Percentiles rank a stretch among this genome's conserved stretches.
Evolutionary conservation across 495 filamentous ascomycete genomes (phyloP).

Genomic region (Bacidia rubella): DNA sequence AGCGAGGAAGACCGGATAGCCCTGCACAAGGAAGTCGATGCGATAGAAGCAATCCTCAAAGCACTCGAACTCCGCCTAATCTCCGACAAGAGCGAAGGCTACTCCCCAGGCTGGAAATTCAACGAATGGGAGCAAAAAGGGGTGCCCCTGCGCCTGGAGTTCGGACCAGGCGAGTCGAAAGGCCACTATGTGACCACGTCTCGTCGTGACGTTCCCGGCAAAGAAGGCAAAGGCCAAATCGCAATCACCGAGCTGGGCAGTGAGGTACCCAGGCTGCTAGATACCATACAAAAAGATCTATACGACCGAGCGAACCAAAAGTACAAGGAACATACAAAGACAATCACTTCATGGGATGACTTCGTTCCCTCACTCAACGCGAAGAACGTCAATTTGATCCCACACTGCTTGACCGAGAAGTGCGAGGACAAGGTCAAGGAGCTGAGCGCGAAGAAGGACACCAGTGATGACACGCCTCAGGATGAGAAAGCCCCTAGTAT

Average conservation of each 20-base stretch:
- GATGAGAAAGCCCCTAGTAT: constrained; percentile 77
- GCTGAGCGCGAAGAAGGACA: constrained; percentile 56
- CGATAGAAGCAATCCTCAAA: constrained; percentile 48
- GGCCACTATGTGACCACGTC: constrained; percentile 71
- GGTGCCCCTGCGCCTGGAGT: constrained; percentile 84
- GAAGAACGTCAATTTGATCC: constrained; percentile 85
- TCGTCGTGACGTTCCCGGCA: constrained; percentile 62
- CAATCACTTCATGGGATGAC: constrained; percentile 76
- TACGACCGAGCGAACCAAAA: constrained; percentile 67
- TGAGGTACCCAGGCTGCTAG: constrained; percentile 64
- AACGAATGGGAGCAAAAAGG: constrained; percentile 95
- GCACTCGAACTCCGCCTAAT: constrained; percentile 55
- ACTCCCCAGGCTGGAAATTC: constrained; percentile 94
- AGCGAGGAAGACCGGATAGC: constrained; percentile 59
- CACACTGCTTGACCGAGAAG: constrained; percentile 63
- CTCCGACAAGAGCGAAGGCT: constrained; percentile 67
- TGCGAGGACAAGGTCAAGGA: constrained; percentile 96
- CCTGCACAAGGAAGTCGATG: constrained; percentile 57
- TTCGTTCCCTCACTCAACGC: constrained; percentile 75
- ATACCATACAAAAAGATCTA: constrained; percentile 76
- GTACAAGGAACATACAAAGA: constrained; percentile 64
- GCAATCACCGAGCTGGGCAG: constrained; percentile 54
- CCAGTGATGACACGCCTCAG: constrained; percentile 54
- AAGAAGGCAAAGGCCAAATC: constrained; percentile 64
- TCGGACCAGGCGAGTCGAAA: constrained; percentile 82